Evolutionary conservation across 371 early-diverging fungal genomes (phyloP), one percentile per base, ranked within the genome.

Genomic region (Mucor mucedo): DNA sequence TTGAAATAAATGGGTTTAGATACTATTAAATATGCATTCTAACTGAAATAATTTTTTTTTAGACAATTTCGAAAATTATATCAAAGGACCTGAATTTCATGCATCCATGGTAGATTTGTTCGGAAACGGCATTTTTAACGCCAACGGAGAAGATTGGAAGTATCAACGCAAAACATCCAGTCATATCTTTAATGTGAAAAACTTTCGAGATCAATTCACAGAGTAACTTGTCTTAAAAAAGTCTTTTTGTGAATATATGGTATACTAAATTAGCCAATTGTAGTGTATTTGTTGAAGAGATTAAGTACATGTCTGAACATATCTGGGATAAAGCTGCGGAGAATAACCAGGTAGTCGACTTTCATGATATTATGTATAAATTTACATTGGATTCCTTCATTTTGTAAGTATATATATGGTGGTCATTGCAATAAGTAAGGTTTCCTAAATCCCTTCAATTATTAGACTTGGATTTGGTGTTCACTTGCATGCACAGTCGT

Each of bases 331-430:
- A 48, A 1, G 79, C 80, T 14, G 74, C 72, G 10, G 58, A 60
- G 27, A 49, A 62, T 5, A 64, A 72, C 40, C 40, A 63, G 13
- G 66, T 73, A 0, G 69, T 88, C 10, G 89, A 88, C 67, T 74
- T 88, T 28, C 85, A 87, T 10, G 86, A 81, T 11, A 40, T 85
- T 50, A 81, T 88, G 78, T 77, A 84, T 50, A 79, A 79, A 42
- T 77, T 86, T 60, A 87, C 87, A 1, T 41, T 88, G 58, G 87
- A 88, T 59, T 78, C 84, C 7, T 87, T 88, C 64, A 85, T 82
- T 21, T 33, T 64, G 77, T 50, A 50, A 50, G 50, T 35, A 35
- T 35, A 21, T 27, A 21, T 21, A 21, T 21, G 21, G 21, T 21
- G 1, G 21, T 21, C 21, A 21, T 21, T 21, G 21, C 1, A 21